A percentile compares a stretch with the other conserved stretches of the same genome.
Conservation (phyloP, 1,284 basidiomycete genomes). For the Phellopilus nigrolimitatus region DNA sequence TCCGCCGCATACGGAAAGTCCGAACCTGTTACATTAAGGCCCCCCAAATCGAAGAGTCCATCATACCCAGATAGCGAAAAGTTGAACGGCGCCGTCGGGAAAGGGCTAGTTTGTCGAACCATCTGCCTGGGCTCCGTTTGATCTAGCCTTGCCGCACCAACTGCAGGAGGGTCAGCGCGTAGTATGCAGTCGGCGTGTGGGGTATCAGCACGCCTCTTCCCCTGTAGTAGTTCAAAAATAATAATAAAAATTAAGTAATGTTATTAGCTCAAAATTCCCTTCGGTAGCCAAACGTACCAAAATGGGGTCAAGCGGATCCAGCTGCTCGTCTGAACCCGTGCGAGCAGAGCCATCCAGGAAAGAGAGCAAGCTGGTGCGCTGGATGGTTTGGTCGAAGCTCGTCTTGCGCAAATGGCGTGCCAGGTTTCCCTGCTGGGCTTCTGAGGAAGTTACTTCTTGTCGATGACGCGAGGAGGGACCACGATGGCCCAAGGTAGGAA, state of each 20-base stretch:
- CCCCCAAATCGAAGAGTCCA: slow-evolving; percentile 50
- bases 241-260: background rate
- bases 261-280: too few species aligned
- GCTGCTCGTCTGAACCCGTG: slow-evolving; percentile 11
- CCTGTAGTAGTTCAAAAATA: slow-evolving; percentile 19
- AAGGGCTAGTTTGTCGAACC: slow-evolving; percentile 39
- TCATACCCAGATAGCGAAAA: slow-evolving; percentile 70
- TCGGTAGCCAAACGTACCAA: slow-evolving; percentile 21
- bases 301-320: slow-evolving; percentile 13
- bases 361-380: slow-evolving; percentile 55
- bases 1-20: slow-evolving; percentile 15
- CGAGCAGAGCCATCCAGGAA: slow-evolving; percentile 42
- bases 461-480: slow-evolving; percentile 42
- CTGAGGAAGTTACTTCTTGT: slow-evolving; percentile 34
- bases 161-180: slow-evolving; percentile 66
- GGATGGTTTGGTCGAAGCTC: slow-evolving; percentile 86
- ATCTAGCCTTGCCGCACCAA: slow-evolving; percentile 34
- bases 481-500: slow-evolving; percentile 58
- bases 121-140: slow-evolving; percentile 29
- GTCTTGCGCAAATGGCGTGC: slow-evolving; percentile 82
- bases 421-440: slow-evolving; percentile 35
- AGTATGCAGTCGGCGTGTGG: slow-evolving; percentile 72
- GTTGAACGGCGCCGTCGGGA: slow-evolving; percentile 73
- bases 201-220: slow-evolving; percentile 69
- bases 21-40: slow-evolving; percentile 5